A percentile compares a stretch with the other conserved stretches of the same genome.
Conservation (phyloP, 2,329 filamentous ascomycete species). For the Lachnellula arida region DNA sequence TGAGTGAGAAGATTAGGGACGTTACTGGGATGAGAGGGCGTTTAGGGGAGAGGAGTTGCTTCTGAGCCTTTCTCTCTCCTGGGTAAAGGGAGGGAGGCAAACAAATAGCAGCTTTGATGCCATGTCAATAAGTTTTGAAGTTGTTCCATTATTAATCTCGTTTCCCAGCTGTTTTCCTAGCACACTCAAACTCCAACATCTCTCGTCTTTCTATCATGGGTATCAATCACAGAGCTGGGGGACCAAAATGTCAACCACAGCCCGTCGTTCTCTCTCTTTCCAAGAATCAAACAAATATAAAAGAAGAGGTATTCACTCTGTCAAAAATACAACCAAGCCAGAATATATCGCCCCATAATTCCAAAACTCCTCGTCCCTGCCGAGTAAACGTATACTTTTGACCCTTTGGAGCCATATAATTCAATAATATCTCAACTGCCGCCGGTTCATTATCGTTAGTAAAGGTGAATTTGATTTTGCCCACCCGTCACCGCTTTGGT, state of each 20-base stretch:
- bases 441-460: neutral
- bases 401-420: neutral
- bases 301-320: too few relatives aligned
- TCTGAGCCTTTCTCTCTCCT: neutral
- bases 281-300: too few relatives aligned
- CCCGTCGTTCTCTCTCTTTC: too few relatives aligned
- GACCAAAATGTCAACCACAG: neutral
- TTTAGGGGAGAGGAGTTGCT: slow-evolving; percentile 28
- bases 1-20: slow-evolving; percentile 37
- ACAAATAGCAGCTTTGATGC: too few relatives aligned
- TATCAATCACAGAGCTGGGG: neutral
- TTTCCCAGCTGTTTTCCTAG: neutral
- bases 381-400: neutral
- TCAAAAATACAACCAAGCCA: neutral
- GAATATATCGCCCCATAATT: neutral
- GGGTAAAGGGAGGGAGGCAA: neutral
- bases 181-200: neutral
- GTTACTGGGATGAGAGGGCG: slow-evolving; percentile 36
- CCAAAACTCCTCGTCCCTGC: neutral
- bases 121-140: too few relatives aligned
- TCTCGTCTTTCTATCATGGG: neutral
- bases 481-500: slow-evolving; percentile 9
- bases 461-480: neutral
- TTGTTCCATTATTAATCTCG: neutral
- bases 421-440: neutral